Percentiles rank a stretch among this genome's conserved stretches.
Conservation (phyloP, 441 rosid species). For the Aleurites moluccanus region DNA sequence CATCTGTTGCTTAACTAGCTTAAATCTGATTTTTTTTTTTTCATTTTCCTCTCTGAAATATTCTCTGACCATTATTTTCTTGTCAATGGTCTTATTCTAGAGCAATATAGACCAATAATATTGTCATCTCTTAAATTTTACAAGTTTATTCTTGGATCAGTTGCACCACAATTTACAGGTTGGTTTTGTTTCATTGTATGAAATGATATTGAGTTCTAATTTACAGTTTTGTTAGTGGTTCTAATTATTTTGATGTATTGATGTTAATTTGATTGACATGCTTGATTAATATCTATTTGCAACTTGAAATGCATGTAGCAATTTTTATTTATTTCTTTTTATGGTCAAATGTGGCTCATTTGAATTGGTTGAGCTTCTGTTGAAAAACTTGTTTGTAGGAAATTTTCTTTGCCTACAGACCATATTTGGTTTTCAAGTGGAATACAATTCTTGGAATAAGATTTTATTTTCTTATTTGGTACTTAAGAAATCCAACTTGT, state of each 20-base stretch:
- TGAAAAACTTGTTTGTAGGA: neutral
- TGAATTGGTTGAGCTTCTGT: conserved; percentile 4
- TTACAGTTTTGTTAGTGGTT: neutral
- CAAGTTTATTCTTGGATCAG: conserved; percentile 93
- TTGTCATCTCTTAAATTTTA: conserved; percentile 82
- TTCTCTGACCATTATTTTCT: too few relatives aligned
- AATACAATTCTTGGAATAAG: too few relatives aligned
- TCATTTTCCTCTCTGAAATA: too few relatives aligned
- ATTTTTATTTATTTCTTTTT: neutral
- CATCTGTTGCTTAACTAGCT: too few relatives aligned
- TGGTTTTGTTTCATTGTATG: conserved; percentile 11
- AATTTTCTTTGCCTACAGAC: neutral
- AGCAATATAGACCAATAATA: conserved; percentile 74
- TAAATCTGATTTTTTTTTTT: too few relatives aligned
- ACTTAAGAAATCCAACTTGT: too few relatives aligned
- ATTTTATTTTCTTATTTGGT: too few relatives aligned
- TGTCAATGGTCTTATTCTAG: too few relatives aligned
- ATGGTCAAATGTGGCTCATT: neutral
- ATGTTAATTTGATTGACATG: neutral
- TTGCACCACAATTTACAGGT: conserved; percentile 99
- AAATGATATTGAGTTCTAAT: neutral
- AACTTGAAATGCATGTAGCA: neutral
- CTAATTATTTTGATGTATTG: neutral
- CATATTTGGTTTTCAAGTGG: too few relatives aligned
- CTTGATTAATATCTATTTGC: neutral